phyloP scores from a whole-genome alignment of 345 rosid species.

The Salix koriyanagi region DNA sequence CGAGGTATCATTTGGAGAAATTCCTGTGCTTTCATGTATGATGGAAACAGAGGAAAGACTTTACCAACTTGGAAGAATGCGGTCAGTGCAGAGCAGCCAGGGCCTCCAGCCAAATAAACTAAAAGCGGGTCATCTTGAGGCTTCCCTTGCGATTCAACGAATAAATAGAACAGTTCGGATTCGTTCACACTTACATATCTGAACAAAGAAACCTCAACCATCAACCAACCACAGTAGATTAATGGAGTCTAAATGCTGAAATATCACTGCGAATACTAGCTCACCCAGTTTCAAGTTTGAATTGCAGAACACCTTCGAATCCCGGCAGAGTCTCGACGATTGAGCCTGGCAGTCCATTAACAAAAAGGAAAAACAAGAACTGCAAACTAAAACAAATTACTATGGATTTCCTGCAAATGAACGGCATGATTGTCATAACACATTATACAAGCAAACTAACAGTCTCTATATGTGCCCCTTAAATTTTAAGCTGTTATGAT shows the following conservation, averaged over 20 bases:
- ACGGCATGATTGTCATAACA: neutral
- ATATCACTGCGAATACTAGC: neutral
- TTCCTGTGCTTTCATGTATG: neutral
- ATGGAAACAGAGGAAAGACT: neutral
- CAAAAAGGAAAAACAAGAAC: neutral
- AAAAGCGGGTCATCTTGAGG: constrained; percentile 22
- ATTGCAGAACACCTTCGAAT: neutral
- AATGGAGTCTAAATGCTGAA: neutral
- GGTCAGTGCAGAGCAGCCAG: constrained; percentile 29
- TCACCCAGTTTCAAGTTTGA: constrained; percentile 20
- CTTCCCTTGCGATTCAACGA: constrained; percentile 22
- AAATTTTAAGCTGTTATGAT: neutral
- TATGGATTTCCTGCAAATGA: neutral
- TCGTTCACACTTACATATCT: constrained; percentile 19
- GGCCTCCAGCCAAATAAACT: constrained; percentile 25
- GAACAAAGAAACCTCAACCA: neutral
- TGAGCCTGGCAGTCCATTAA: neutral
- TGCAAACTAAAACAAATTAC: neutral
- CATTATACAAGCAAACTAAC: neutral
- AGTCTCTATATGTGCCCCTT: neutral
- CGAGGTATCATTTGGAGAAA: neutral
- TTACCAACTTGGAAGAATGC: constrained; percentile 28
- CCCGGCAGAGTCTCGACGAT: constrained; percentile 11
- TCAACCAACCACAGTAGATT: neutral
- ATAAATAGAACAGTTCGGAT: constrained; percentile 27